Percentiles rank a stretch among this genome's conserved stretches.
Evolutionary conservation across 306 rosid genomes (phyloP).

Genomic region (Calophaca sinica): DNA sequence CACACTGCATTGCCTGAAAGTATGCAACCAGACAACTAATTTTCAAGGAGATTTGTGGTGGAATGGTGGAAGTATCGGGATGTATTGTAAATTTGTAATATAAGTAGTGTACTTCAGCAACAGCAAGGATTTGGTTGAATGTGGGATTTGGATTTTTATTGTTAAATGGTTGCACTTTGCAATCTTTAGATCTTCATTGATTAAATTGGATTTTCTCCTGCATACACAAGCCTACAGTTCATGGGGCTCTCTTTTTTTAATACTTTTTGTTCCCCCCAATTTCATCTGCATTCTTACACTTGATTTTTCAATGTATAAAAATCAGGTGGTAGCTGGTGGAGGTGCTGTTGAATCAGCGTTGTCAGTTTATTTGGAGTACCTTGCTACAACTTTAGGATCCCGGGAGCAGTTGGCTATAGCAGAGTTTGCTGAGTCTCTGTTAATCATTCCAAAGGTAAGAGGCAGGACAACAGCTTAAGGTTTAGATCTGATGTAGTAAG

Average conservation of each 20-base stretch:
- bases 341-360: constrained; percentile 97
- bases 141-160: constrained; percentile 31
- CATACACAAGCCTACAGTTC: not conserved
- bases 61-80: not conserved
- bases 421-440: constrained; percentile 91
- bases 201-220: not conserved
- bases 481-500: not conserved
- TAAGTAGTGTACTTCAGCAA: not conserved
- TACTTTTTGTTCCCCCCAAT: not conserved
- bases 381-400: constrained; percentile 97
- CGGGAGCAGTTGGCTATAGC: constrained; percentile 99
- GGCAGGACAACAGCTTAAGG: not conserved
- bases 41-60: not conserved
- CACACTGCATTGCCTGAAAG: not conserved
- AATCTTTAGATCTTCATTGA: not conserved
- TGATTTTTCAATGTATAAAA: constrained; percentile 23
- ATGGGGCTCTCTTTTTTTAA: not conserved
- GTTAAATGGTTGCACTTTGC: not conserved
- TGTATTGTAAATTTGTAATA: too few species aligned
- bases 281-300: not conserved
- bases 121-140: not conserved
- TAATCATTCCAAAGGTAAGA: constrained; percentile 84
- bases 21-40: not conserved
- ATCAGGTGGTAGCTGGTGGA: constrained; percentile 99
- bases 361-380: constrained; percentile 91